A percentile compares a stretch with the other conserved stretches of the same genome.
phyloP scores from a whole-genome alignment of 139 green algal species.

The Nannochloris sp. region DNA sequence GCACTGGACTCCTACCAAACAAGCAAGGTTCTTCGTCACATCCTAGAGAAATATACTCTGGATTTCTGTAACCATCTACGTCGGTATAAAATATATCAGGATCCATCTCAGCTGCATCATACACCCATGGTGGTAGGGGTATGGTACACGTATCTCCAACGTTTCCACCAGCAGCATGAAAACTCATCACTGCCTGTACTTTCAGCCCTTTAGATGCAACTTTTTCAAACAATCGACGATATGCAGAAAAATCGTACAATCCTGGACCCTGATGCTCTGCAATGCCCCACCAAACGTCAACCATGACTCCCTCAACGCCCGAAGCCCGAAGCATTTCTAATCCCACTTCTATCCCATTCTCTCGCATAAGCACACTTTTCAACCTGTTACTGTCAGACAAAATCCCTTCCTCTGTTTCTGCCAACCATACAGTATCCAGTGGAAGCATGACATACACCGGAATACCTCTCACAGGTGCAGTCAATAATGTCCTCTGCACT shows the following conservation, averaged over 20 bases:
- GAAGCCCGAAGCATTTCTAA: slow-evolving; percentile 74
- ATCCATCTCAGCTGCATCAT: slow-evolving; percentile 76
- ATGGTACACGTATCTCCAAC: slow-evolving; percentile 90
- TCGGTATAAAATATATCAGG: slow-evolving; percentile 97
- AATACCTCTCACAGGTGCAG: slow-evolving; percentile 26
- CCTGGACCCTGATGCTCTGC: slow-evolving; percentile 59
- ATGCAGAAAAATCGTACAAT: slow-evolving; percentile 81
- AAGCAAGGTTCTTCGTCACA: slow-evolving; percentile 79
- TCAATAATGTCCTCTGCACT: slow-evolving; percentile 2
- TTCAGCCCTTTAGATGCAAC: slow-evolving; percentile 45
- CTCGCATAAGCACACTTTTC: slow-evolving; percentile 65
- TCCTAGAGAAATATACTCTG: slow-evolving; percentile 89
- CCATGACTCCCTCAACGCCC: slow-evolving; percentile 81
- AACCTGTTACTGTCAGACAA: slow-evolving; percentile 38
- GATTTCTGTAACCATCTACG: slow-evolving; percentile 70
- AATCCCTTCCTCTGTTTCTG: slow-evolving; percentile 32
- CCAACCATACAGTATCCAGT: slow-evolving; percentile 91
- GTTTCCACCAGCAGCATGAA: slow-evolving; percentile 85
- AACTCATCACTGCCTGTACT: slow-evolving; percentile 84
- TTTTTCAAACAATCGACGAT: slow-evolving; percentile 54
- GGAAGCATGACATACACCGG: slow-evolving; percentile 99
- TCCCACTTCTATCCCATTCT: slow-evolving; percentile 66
- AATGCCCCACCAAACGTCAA: slow-evolving; percentile 91
- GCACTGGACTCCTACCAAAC: slow-evolving; percentile 66
- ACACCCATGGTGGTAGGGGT: slow-evolving; percentile 87